Percentiles rank a stretch among this genome's conserved stretches.
Evolutionary conservation across 2,329 filamentous ascomycete species (phyloP).

Genomic region (Colletotrichum sp.): DNA sequence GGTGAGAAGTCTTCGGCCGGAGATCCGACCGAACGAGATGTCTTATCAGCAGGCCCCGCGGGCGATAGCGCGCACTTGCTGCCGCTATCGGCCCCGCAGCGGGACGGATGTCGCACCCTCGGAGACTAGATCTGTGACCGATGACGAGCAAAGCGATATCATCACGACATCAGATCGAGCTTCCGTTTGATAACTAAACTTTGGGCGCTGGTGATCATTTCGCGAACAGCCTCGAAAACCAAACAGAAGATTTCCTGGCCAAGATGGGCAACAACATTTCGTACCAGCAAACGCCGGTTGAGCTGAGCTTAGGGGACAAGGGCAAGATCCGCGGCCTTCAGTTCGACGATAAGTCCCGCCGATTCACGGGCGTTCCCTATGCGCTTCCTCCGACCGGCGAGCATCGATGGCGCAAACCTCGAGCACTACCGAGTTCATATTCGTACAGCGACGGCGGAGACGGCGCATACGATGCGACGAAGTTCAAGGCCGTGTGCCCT

Average conservation of each 20-base stretch:
- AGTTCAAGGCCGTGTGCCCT: slow-evolving; percentile 41
- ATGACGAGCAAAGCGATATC: neutral
- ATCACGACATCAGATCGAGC: neutral
- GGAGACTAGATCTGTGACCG: neutral
- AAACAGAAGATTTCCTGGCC: neutral
- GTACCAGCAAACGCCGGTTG: slow-evolving; percentile 27
- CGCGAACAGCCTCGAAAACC: neutral
- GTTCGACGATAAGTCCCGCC: slow-evolving; percentile 36
- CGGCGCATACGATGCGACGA: slow-evolving; percentile 39
- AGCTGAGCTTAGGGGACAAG: slow-evolving; percentile 28
- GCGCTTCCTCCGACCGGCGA: slow-evolving; percentile 41
- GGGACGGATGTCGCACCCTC: neutral
- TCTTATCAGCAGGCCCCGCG: neutral
- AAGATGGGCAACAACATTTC: slow-evolving; percentile 32
- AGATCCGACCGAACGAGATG: neutral
- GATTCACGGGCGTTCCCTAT: slow-evolving; percentile 42
- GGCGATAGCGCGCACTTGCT: neutral
- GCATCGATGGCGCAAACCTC: slow-evolving; percentile 42
- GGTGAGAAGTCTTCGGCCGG: neutral
- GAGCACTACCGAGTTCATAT: slow-evolving; percentile 31
- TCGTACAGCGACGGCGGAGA: slow-evolving; percentile 30
- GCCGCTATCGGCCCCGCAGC: neutral
- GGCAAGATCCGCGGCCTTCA: slow-evolving; percentile 38
- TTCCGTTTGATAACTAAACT: neutral
- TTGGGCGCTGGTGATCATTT: rapidly evolving